A percentile compares a stretch with the other conserved stretches of the same genome.
Evolutionary conservation across 148 eudicot genomes (phyloP).

Genomic region (Fallopia convolvulus): DNA sequence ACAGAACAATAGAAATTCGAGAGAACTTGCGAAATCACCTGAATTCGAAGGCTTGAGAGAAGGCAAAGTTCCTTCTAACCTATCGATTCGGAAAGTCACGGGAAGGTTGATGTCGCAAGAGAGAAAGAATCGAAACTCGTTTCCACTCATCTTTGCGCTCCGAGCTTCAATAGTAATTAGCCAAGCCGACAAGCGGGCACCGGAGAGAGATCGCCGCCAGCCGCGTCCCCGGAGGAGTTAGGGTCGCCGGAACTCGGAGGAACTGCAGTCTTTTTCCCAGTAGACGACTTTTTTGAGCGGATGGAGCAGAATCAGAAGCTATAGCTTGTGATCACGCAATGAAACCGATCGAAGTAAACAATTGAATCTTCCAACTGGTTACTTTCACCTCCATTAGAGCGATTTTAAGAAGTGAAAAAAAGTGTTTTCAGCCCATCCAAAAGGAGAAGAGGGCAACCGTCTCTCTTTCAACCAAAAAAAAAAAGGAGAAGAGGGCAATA

Average conservation of each 20-base stretch:
- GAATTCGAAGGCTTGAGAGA: slow-evolving; percentile 32
- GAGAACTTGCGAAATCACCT: slow-evolving; percentile 27
- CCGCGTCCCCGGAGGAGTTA: background rate
- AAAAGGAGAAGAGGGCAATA: no score
- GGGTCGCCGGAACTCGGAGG: background rate
- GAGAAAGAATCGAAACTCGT: slow-evolving; percentile 82
- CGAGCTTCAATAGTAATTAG: background rate
- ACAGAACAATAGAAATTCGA: background rate
- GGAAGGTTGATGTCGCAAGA: slow-evolving; percentile 92
- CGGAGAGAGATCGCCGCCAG: no score
- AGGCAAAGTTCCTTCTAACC: slow-evolving; percentile 59
- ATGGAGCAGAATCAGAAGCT: no score
- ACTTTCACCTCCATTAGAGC: no score
- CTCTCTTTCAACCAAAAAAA: no score
- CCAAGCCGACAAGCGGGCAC: background rate
- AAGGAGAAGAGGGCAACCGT: no score
- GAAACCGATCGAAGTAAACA: no score
- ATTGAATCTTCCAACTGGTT: no score
- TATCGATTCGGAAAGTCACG: slow-evolving; percentile 68
- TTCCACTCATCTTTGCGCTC: slow-evolving; percentile 39
- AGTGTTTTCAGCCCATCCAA: no score
- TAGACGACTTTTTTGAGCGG: no score
- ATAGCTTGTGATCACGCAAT: no score
- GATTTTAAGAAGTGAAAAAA: no score
- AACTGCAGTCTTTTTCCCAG: background rate